Conservation (phyloP, 2,329 filamentous ascomycete genomes). For the Botryosphaeria agaves region DNA sequence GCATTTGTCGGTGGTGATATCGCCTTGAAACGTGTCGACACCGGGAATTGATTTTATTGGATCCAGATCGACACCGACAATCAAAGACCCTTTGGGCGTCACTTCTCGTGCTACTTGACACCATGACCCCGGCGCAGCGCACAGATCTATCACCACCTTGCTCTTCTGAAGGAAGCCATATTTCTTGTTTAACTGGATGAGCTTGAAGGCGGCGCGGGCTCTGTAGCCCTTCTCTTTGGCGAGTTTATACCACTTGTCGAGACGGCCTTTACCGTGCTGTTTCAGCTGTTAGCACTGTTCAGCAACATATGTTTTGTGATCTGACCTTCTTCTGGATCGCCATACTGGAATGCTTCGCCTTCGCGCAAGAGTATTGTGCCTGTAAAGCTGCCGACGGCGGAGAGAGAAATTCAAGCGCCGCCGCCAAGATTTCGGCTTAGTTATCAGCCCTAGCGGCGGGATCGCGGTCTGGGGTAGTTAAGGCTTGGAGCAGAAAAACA, state of each 20-base stretch:
- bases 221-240: conserved; percentile 97
- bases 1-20: conserved; percentile 97
- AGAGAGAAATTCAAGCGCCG: too few species aligned
- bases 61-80: conserved; percentile 83
- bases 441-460: too few species aligned
- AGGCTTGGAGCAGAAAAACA: too few species aligned
- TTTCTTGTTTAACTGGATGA: conserved; percentile 97
- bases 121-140: conserved; percentile 92
- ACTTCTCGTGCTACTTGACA: conserved; percentile 91
- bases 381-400: too few species aligned
- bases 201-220: conserved; percentile 89
- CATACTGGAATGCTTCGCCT: too few species aligned
- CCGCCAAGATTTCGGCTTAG: too few species aligned
- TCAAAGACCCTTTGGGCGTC: conserved; percentile 80
- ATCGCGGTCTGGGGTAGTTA: too few species aligned
- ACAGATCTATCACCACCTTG: conserved; percentile 92
- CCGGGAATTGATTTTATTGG: conserved; percentile 93
- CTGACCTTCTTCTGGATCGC: not conserved
- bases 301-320: not conserved
- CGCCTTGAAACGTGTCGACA: conserved; percentile 90
- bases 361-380: too few species aligned
- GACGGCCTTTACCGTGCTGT: conserved; percentile 2
- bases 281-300: not conserved
- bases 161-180: conserved; percentile 97
- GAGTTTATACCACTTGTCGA: conserved; percentile 33